Conservation (phyloP, 805 yeast species). For the Clavispora carvajalis region DNA sequence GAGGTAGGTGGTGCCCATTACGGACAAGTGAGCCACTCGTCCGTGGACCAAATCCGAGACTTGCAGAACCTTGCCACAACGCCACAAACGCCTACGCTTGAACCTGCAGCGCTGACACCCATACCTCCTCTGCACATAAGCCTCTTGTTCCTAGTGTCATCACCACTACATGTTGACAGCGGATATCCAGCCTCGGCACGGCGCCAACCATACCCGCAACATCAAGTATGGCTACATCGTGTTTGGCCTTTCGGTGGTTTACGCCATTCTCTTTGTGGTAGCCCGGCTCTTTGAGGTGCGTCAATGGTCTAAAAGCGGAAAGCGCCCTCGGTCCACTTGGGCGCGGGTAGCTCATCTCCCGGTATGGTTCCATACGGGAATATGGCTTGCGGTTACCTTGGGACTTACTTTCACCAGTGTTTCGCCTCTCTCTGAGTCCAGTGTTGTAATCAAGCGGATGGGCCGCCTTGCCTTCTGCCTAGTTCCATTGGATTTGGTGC, state of each 20-base stretch:
- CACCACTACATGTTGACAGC: not conserved
- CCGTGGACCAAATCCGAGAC: no score
- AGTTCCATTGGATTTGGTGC: conserved; percentile 51
- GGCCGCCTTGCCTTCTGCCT: conserved; percentile 61
- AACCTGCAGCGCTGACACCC: no score
- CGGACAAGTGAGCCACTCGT: no score
- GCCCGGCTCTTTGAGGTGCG: conserved; percentile 26
- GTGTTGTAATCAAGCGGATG: conserved; percentile 43
- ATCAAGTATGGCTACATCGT: conserved; percentile 56
- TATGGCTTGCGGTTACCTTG: conserved; percentile 30
- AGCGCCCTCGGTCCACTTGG: conserved; percentile 23
- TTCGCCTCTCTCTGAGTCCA: conserved; percentile 23
- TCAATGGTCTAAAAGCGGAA: conserved; percentile 35
- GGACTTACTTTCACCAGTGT: conserved; percentile 30
- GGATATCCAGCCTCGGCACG: conserved; percentile 35
- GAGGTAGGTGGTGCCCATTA: no score
- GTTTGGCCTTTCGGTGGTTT: conserved; percentile 37
- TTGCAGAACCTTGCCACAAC: no score
- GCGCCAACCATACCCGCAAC: conserved; percentile 48
- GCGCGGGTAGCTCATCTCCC: conserved; percentile 26
- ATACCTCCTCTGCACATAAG: not conserved
- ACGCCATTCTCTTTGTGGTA: conserved; percentile 30
- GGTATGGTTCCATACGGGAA: conserved; percentile 25
- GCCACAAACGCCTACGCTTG: no score
- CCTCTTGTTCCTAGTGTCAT: not conserved